Evolutionary conservation across 1,284 basidiomycete species (phyloP), one percentile per base, ranked within the genome.

Genomic region (Xerocomus cyaneibrunnescens): DNA sequence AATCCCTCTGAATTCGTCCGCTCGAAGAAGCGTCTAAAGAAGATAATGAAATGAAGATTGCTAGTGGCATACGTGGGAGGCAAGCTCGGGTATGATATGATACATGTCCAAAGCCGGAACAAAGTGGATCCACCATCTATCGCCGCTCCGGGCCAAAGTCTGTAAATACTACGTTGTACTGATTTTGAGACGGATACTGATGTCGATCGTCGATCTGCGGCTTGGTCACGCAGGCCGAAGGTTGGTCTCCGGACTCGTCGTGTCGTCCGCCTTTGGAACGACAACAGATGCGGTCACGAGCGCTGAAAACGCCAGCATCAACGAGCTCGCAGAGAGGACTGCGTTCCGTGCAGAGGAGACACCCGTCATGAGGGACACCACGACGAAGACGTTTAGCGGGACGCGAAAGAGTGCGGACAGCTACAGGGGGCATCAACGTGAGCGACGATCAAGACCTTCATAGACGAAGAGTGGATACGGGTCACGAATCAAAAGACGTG

Each of bases 381-480:
- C 83, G 34, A 89, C 87, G 54, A 89, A 87, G 6, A 85, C 60
- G 64, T 89, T 89, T 42, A 89, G 74, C 0, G 87, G 87, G 5
- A 89, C 84, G 3, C 87, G 80, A 72, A 89, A 88, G 7, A 89
- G 71, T 0, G 85, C 80, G 0, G 84, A 84, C 8, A 87, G 69
- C 85, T 88, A 30, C 7, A n/a, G 30, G 5, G 6, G 7, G 8
- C 8, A 45, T 23, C 7, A 2, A 23, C 14, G 5, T 51, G 21
- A 62, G 52, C 13, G 21, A 37, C 14, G 28, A 17, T 9, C 4
- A 14, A 22, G 8, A 28, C n/a, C 8, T 17, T 40, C 39, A 28
- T 8, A n/a, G 31, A 32, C 6, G 28, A 30, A 30, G 28, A 3
- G 13, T 12, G 28, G 28, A 27, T 27, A 27, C 27, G 13, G 10